Conservation (phyloP, 2,329 filamentous ascomycete genomes). For the Tolypocladium inflatum region DNA sequence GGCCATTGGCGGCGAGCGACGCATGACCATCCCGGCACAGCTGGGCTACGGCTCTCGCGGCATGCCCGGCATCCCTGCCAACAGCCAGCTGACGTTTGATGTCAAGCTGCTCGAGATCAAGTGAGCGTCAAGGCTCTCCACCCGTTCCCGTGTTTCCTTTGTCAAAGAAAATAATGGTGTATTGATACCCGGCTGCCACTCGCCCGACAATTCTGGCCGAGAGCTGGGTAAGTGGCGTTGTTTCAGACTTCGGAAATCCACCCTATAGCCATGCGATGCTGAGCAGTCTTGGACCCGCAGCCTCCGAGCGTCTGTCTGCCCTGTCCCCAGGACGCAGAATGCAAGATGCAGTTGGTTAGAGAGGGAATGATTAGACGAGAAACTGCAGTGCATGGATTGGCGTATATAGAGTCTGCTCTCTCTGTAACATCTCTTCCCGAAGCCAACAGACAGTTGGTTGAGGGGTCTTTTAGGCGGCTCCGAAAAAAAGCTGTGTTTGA, state of each 20-base stretch:
- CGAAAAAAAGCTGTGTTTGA: not conserved
- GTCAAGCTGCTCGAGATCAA: conserved; percentile 79
- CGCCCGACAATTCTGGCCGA: not conserved
- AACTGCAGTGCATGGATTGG: conserved; percentile 2
- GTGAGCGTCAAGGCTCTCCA: conserved; percentile 33
- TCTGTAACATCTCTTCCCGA: conserved; percentile 1
- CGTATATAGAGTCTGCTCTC: conserved; percentile 1
- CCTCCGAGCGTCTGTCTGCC: conserved; percentile 22
- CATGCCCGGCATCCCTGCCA: conserved; percentile 76
- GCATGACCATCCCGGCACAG: conserved; percentile 77
- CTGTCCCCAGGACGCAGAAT: not conserved
- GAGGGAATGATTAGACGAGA: conserved; percentile 2
- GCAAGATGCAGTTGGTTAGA: conserved; percentile 1
- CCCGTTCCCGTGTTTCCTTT: not conserved
- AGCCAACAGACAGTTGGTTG: not conserved
- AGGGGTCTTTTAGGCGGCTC: not conserved
- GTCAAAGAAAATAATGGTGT: not conserved
- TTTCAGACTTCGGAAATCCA: conserved; percentile 2
- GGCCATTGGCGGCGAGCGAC: conserved; percentile 85
- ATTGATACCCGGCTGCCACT: conserved; percentile 3
- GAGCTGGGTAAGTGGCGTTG: conserved; percentile 7
- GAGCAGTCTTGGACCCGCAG: conserved; percentile 38
- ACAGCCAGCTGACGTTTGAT: conserved; percentile 89
- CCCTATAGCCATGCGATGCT: conserved; percentile 23
- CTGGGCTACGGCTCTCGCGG: conserved; percentile 84